Percentiles rank a stretch among this genome's conserved stretches.
These are phyloP conservation scores for Phaeoacremonium minimum DNA, from an alignment of 2,329 filamentous ascomycete genomes.

Conservation along the genomic window DNA sequence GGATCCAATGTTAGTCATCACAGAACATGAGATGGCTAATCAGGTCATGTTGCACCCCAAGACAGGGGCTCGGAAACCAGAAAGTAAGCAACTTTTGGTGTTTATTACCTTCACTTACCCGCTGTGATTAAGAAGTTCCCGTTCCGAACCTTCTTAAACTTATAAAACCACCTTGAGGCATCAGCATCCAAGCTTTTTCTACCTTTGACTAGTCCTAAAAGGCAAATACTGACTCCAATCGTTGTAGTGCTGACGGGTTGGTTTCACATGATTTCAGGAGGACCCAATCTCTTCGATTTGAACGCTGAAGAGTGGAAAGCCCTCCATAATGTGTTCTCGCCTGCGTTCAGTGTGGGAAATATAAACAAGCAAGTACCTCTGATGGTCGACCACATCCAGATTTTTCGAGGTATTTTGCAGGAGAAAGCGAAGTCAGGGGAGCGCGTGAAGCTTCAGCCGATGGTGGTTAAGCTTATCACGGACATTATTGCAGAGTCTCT, in stretches of 20 bases:
- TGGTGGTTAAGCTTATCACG: conserved; percentile 19
- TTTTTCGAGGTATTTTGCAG: conserved; percentile 18
- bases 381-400: conserved; percentile 23
- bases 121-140: too few species aligned
- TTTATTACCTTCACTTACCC: too few species aligned
- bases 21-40: conserved; percentile 28
- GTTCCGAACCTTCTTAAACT: too few species aligned
- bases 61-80: conserved; percentile 25
- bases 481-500: conserved; percentile 12
- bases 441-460: conserved; percentile 20
- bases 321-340: conserved; percentile 28
- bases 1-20: conserved; percentile 26
- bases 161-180: too few species aligned
- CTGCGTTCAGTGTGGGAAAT: conserved; percentile 30
- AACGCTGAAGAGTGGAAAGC: conserved; percentile 33
- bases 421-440: conserved; percentile 14
- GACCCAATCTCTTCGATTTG: conserved; percentile 25
- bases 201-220: too few species aligned
- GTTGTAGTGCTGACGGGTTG: conserved; percentile 16
- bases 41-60: conserved; percentile 28
- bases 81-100: too few species aligned
- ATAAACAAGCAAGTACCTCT: conserved; percentile 25
- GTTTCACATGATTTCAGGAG: conserved; percentile 21
- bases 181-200: too few species aligned
- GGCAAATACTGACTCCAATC: too few species aligned